Evolutionary conservation across 305 asterid species (phyloP), one percentile per base, ranked within the genome.

Genomic region (Ruellia speciosa): DNA sequence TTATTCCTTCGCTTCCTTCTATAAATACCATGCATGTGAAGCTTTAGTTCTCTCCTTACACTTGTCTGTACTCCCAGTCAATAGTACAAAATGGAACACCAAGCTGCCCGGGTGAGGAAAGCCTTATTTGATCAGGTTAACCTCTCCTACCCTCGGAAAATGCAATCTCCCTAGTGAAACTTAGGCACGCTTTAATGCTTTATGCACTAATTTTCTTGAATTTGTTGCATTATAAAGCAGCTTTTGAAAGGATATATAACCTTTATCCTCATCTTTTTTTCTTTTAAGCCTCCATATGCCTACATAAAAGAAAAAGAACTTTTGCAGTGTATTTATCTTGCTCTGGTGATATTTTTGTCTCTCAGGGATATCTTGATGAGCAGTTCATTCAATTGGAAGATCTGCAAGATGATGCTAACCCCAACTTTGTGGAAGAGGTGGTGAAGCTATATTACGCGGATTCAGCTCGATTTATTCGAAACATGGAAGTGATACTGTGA

Each of bases 351-450:
- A 24, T 24, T 62, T 43, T 62, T 43, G 33, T 63, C 45, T 49
- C 67, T 33, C 66, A 84, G 90, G 96, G 85, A 31, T 84, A 84
- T 52, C 85, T 84, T 62, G 94, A 87, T 59, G 96, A 82, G 10
- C 96, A 87, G 66, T 87, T 87, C 65, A 59, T 77, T 62, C 82
- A 82, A 66, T 64, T 82, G 62, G 94, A 87, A 75, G 90, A 84
- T 35, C 66, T 87, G 75, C 78, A 77, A 69, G 94, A 87, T 73
- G 96, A 84, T 66, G 82, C 74, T 28, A 87, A 84, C 66, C 90
- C 90, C 15, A 75, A 79, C 59, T 87, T 84, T 68, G 88, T 80
- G 53, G 94, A 84, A 74, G 96, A 84, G 75, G 85, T 82, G 28
- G 94, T 84, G 56, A 75, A 64, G 45, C 70, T 80, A 41, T 87